These are phyloP conservation scores for Nicotiana obtusifolia DNA, from an alignment of 257 asterid species.

Conservation along the genomic window DNA sequence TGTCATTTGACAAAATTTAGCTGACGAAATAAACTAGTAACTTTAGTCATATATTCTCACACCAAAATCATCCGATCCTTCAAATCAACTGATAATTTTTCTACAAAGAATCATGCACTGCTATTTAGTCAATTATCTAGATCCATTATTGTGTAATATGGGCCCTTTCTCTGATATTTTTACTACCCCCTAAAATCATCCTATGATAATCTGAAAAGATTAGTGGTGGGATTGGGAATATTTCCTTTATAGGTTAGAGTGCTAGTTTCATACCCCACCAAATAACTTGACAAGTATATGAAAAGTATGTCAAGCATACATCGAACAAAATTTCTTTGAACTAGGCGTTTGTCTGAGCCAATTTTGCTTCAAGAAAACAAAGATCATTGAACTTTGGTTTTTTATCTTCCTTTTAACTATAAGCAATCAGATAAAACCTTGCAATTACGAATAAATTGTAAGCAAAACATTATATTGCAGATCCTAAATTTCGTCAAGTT, in stretches of 20 bases:
- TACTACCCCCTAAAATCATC: background rate
- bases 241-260: background rate
- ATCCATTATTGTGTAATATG: background rate
- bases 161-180: background rate
- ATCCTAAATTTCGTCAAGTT: background rate
- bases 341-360: background rate
- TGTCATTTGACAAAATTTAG: background rate
- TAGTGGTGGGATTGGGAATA: conserved; percentile 7
- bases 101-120: background rate
- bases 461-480: background rate
- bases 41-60: background rate
- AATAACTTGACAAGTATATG: background rate
- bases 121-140: background rate
- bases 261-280: conserved; percentile 13
- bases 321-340: background rate
- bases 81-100: background rate
- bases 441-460: background rate
- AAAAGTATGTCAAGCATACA: background rate
- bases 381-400: background rate
- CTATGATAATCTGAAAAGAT: conserved; percentile 11
- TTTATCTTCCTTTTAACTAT: background rate
- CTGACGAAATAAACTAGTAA: background rate
- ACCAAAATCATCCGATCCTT: background rate
- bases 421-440: background rate
- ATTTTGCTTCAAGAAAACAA: background rate